Percentiles rank a stretch among this genome's conserved stretches.
Conservation (phyloP, 352 stramenopile species). For the Globisporangium parvum region DNA sequence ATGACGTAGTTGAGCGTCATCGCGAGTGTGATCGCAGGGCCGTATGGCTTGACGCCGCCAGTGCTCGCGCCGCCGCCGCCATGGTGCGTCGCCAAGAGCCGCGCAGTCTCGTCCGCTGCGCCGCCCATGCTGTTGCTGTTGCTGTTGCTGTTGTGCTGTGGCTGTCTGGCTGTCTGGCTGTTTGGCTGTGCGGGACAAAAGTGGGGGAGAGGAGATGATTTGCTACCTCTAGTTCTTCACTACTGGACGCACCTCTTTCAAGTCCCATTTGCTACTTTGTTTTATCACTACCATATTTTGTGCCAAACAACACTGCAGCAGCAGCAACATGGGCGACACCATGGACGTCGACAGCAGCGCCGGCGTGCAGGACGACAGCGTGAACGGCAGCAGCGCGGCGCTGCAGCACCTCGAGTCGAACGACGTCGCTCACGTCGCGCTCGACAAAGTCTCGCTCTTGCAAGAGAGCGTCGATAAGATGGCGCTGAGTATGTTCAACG, state of each 20-base stretch:
- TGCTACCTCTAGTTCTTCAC: too few relatives aligned
- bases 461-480: constrained; percentile 85
- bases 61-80: constrained; percentile 6
- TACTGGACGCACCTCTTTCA: too few relatives aligned
- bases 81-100: constrained; percentile 19
- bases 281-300: background rate
- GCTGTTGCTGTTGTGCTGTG: constrained; percentile 3
- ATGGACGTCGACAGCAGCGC: constrained; percentile 10
- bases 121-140: background rate
- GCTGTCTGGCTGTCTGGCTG: constrained; percentile 1
- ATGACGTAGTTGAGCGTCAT: constrained; percentile 88
- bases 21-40: constrained; percentile 54
- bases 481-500: constrained; percentile 87
- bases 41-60: constrained; percentile 58
- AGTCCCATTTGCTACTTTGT: background rate
- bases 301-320: background rate
- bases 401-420: constrained; percentile 11
- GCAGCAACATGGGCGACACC: constrained; percentile 7
- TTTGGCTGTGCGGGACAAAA: background rate
- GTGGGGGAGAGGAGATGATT: too few relatives aligned
- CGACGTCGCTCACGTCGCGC: constrained; percentile 14
- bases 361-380: constrained; percentile 8
- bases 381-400: background rate
- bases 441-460: constrained; percentile 80
- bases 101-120: constrained; percentile 20